phyloP scores from a whole-genome alignment of 2,329 filamentous ascomycete species.

The Fusarium sp. region DNA sequence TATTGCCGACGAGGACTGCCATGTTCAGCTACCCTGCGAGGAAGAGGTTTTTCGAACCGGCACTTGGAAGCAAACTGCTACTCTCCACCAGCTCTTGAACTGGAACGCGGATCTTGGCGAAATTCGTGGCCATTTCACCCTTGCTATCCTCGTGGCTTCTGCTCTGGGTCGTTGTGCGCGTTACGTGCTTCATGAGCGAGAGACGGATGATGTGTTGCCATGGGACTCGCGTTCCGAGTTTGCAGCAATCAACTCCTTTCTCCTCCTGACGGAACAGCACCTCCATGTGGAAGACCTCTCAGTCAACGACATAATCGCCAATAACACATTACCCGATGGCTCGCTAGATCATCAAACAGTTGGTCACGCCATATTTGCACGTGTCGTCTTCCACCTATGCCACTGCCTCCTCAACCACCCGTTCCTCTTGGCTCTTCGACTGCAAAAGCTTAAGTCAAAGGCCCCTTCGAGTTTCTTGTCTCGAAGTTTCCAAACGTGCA shows the following conservation, averaged over 20 bases:
- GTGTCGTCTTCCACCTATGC: constrained; percentile 19
- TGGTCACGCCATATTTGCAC: constrained; percentile 18
- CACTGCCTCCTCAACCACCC: constrained; percentile 63
- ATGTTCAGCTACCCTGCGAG: neutral
- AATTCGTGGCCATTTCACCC: neutral
- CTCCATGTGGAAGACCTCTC: neutral
- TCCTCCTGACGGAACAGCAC: constrained; percentile 14
- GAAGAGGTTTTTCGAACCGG: neutral
- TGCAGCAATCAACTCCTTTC: constrained; percentile 18
- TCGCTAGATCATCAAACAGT: neutral
- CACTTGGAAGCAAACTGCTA: neutral
- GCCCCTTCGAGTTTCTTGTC: constrained; percentile 18
- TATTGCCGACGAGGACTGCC: constrained; percentile 6
- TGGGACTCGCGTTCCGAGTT: constrained; percentile 27
- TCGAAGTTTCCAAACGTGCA: constrained; percentile 3
- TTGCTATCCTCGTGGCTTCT: constrained; percentile 1
- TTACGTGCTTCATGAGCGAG: constrained; percentile 1
- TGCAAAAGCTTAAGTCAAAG: constrained; percentile 38
- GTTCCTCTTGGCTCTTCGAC: constrained; percentile 60
- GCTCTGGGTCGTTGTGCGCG: constrained; percentile 12
- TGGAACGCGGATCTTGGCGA: constrained; percentile 2
- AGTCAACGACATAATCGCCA: neutral
- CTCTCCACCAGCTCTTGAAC: constrained; percentile 5
- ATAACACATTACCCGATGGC: constrained; percentile 1
- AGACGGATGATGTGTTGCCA: constrained; percentile 2